Evolutionary conservation across 106 monocot species (phyloP).

Genomic region (Phalaenopsis aphrodite): DNA sequence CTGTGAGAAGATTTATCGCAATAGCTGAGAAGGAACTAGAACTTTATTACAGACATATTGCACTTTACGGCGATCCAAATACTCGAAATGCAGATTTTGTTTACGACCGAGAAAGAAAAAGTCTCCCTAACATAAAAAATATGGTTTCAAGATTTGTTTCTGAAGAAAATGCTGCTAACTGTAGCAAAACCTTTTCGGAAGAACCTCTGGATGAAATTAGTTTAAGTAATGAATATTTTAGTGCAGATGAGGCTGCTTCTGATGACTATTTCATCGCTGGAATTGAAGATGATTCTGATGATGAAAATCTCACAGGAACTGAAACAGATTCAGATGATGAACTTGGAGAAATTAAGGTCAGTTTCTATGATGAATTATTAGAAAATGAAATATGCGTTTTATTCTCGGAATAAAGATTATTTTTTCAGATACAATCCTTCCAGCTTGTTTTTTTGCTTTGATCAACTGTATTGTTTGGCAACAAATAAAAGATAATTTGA

Average conservation of each 20-base stretch:
- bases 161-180: slow-evolving; percentile 7
- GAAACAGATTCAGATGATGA: slow-evolving; percentile 9
- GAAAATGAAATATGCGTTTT: background rate
- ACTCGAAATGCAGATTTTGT: slow-evolving; percentile 37
- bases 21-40: slow-evolving; percentile 91
- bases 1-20: slow-evolving; percentile 84
- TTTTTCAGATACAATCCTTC: too few species aligned
- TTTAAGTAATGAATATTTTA: background rate
- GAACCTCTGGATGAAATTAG: slow-evolving; percentile 14
- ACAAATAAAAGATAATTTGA: too few species aligned
- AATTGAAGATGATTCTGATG: slow-evolving; percentile 12
- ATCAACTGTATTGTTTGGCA: too few species aligned
- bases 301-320: background rate
- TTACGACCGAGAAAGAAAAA: slow-evolving; percentile 17
- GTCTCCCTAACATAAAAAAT: background rate
- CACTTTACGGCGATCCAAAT: slow-evolving; percentile 76
- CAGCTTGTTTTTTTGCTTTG: too few species aligned
- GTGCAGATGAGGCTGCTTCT: slow-evolving; percentile 4
- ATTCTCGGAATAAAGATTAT: background rate
- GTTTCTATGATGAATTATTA: background rate
- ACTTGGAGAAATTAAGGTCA: background rate
- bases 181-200: slow-evolving; percentile 1
- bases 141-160: slow-evolving; percentile 4
- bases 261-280: background rate
- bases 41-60: slow-evolving; percentile 78